Conservation (phyloP, 1,284 basidiomycete species). For the Earliella scabrosa region DNA sequence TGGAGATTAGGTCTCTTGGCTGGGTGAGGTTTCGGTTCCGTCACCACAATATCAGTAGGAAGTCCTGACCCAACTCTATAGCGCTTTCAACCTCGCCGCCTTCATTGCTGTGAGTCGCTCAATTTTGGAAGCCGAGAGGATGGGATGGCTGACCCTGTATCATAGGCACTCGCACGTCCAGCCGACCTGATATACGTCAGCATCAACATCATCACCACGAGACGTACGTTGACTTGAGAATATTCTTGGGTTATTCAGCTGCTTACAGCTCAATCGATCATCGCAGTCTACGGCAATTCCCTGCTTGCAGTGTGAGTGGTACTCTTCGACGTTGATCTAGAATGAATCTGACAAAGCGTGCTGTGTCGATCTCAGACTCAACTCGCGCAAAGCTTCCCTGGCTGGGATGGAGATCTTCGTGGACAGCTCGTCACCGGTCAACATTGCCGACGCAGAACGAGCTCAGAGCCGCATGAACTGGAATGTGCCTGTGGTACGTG, state of each 20-base stretch:
- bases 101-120: constrained; percentile 5
- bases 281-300: constrained; percentile 5
- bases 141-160: background rate
- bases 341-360: no score
- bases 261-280: no score
- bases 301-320: constrained; percentile 3
- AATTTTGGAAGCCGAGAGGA: background rate
- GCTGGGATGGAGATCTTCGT: constrained; percentile 14
- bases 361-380: constrained; percentile 1
- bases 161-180: background rate
- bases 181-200: background rate
- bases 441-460: background rate
- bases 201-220: constrained; percentile 6
- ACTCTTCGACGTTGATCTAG: no score
- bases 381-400: constrained; percentile 1
- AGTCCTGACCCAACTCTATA: background rate
- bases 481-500: constrained; percentile 5
- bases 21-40: background rate
- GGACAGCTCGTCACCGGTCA: constrained; percentile 1
- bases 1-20: constrained; percentile 4
- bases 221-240: no score
- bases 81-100: constrained; percentile 2
- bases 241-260: no score
- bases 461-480: constrained; percentile 5
- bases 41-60: background rate